Base-by-base conservation (phyloP, 148 eudicot genomes). In the Spergularia bocconei region DNA sequence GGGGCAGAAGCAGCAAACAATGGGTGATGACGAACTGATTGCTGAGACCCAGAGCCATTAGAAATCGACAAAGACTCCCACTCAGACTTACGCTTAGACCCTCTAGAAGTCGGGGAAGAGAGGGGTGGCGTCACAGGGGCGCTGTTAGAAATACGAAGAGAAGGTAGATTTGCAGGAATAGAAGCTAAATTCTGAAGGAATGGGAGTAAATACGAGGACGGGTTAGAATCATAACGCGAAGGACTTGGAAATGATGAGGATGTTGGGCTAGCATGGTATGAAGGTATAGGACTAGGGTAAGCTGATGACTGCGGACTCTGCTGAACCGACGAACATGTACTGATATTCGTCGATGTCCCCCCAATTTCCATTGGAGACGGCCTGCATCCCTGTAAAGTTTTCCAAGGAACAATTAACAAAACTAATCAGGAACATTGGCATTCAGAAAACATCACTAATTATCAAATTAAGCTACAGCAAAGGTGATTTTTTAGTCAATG, bases 121-220 rank as follows among this genome's bases (percentile, higher is more conserved):
- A 90, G 85, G 41, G 97, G 98, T 2, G 98, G 98, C 1, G 98
- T 94, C 11, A 94, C 92, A 15, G 98, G 98, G 25, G 98, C 98
- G 68, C 98, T 94, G 77, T 84, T 94, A 13, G 98, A 94, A 57
- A 94, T 89, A 11, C 98, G 91, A n/a, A 91, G 80, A 41, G 89
- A 84, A 16, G 93, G 93, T 7, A 93, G 91, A 58, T 94, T 84
- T 0, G 87, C 29, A 14, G 97, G 93, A 66, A 91, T 81, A 33
- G 91, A 84, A 52, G 88, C 83, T 51, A 91, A 63, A 80, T 91
- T 90, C 14, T 77, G 87, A 48, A 94, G 96, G 82, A 90, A 94
- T 16, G 98, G 96, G 20, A 91, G 87, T 50, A 90, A 72, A 80
- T 88, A 90, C 48, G 88, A 84, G 19, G 97, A 88, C 15, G 93